A percentile compares a stretch with the other conserved stretches of the same genome.
Conservation (phyloP, 495 filamentous ascomycete genomes). For the Aspergillus wentii region DNA sequence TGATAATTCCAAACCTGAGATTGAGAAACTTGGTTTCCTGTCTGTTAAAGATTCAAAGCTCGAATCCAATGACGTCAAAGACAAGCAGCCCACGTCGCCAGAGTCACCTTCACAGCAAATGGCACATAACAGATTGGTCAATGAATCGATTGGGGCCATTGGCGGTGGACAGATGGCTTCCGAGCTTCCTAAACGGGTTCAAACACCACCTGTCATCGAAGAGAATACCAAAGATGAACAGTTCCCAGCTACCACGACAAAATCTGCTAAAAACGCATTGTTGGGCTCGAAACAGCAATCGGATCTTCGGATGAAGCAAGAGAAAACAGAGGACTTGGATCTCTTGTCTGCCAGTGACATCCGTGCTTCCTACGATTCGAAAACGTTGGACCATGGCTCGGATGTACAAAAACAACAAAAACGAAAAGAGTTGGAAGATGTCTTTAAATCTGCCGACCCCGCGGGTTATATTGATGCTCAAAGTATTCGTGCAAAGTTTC, state of each 20-base stretch:
- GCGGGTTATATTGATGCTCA: constrained; percentile 12
- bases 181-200: no score
- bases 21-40: constrained; percentile 2
- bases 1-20: background rate
- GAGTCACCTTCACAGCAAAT: background rate
- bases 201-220: no score
- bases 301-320: background rate
- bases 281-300: background rate
- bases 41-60: background rate
- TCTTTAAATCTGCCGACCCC: constrained; percentile 19
- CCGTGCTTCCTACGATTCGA: constrained; percentile 34
- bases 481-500: background rate
- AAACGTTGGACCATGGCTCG: constrained; percentile 17
- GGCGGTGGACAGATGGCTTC: no score
- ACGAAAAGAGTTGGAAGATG: constrained; percentile 24
- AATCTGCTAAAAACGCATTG: no score
- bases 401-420: constrained; percentile 18
- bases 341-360: constrained; percentile 45
- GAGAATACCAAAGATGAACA: no score
- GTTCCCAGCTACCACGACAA: no score
- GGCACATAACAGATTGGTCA: no score
- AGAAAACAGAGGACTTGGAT: constrained; percentile 34
- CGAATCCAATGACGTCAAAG: background rate
- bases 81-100: background rate
- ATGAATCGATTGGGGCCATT: no score